Base-by-base conservation (phyloP, 441 rosid species). In the Syzygium malaccense region DNA sequence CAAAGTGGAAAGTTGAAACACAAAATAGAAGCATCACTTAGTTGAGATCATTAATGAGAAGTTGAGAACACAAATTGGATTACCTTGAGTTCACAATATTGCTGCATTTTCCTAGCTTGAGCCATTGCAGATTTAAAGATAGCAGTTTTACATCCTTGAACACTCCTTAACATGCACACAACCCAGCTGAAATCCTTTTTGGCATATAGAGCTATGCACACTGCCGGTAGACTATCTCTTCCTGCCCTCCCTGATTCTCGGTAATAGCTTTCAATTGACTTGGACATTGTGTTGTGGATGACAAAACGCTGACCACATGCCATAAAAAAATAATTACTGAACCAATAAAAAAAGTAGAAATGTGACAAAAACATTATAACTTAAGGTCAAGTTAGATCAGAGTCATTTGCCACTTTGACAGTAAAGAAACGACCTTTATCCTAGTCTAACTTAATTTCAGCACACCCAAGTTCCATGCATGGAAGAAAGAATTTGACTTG, bases 151-250 rank as follows among this genome's bases (percentile, higher is more conserved):
- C 89, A 87, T 75, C 96, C 96, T 89, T 92, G 97, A 86, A 99
- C 98, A 51, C 92, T 94, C 80, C 99, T 93, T 87, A 97, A 89
- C 99, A 96, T 98, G 88, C 99, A 97, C 14, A 98, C 99, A 20
- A 98, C 95, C 89, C 98, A 93, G 89, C 99, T 97, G 91, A 97
- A 98, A 91, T 98, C 99, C 93, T 96, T 97, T 94, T 96, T 97
- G 93, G 94, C 98, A 93, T 94, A 98, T 85, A 57, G 37, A 37
- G 4, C 37, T 3, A 37, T 37, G 37, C 37, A 37, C 37, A 37
- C 37, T 37, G 37, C 37, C 37, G 37, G 37, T 3, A 37, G 37
- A 37, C 37, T 37, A 37, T 37, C 37, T 3, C 37, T 37, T 37
- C 37, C 37, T 3, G 37, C 37, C 37, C 37, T 37, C 37, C 37